Evolutionary conservation across 495 filamentous ascomycete species (phyloP).

Genomic region (Hyphodiscus hymeniophilus): DNA sequence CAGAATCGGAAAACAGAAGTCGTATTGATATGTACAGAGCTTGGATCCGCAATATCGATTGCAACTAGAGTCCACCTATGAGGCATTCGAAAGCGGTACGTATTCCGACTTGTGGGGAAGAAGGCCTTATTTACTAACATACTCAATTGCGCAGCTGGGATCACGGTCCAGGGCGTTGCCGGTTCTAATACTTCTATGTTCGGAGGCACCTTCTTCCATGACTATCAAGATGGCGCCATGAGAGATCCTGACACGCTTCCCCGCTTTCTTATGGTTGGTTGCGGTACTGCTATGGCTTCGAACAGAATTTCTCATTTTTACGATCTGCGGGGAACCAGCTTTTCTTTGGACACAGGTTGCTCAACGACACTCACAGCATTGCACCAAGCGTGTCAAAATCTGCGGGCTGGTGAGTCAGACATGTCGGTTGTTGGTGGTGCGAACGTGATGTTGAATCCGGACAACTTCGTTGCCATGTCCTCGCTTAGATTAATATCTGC

Average conservation of each 20-base stretch:
- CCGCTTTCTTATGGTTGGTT: slow-evolving; percentile 25
- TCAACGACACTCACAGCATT: slow-evolving; percentile 59
- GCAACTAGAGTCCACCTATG: slow-evolving; percentile 45
- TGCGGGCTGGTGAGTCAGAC: slow-evolving; percentile 48
- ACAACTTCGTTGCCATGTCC: slow-evolving; percentile 7
- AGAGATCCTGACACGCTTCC: slow-evolving; percentile 29
- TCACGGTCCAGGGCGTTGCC: neutral
- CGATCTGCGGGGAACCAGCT: slow-evolving; percentile 27
- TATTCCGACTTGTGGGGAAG: neutral
- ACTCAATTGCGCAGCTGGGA: neutral
- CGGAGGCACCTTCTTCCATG: slow-evolving; percentile 24
- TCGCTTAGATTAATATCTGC: slow-evolving; percentile 26
- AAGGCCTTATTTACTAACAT: neutral
- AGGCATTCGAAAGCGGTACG: slow-evolving; percentile 16
- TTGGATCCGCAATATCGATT: slow-evolving; percentile 48
- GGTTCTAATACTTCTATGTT: slow-evolving; percentile 18
- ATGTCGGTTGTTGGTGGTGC: slow-evolving; percentile 31
- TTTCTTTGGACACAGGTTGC: slow-evolving; percentile 77
- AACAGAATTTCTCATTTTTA: slow-evolving; percentile 54
- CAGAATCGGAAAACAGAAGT: neutral
- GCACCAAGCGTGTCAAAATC: slow-evolving; percentile 71
- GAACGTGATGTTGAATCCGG: slow-evolving; percentile 33
- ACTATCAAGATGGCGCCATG: slow-evolving; percentile 27
- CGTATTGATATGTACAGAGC: neutral
- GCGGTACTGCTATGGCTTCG: slow-evolving; percentile 43